Conservation (phyloP, 805 yeast species). For the Lipomyces yamadae region DNA sequence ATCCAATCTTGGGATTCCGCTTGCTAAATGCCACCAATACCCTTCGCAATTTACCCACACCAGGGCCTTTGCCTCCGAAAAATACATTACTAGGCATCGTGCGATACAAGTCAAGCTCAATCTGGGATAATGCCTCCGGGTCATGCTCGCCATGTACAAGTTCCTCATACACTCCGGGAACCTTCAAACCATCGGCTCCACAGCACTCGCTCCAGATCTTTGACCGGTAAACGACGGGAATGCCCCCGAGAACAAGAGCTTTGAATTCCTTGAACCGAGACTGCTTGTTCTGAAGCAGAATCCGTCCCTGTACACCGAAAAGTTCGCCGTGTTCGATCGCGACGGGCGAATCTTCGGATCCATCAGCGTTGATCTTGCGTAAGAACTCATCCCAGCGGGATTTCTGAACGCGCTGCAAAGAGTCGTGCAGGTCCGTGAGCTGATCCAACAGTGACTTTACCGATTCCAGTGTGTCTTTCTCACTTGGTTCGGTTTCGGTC, state of each 20-base stretch:
- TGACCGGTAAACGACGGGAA: conserved; percentile 56
- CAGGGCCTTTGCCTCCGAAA: conserved; percentile 61
- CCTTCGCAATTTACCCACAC: conserved; percentile 53
- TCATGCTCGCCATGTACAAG: conserved; percentile 36
- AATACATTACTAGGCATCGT: conserved; percentile 61
- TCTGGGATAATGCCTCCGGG: conserved; percentile 53
- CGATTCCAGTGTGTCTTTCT: conserved; percentile 24
- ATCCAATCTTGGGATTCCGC: conserved; percentile 56
- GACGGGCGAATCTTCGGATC: conserved; percentile 39
- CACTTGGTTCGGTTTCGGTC: background rate
- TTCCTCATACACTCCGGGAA: conserved; percentile 55
- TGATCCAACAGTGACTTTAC: conserved; percentile 46
- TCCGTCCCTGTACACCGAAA: conserved; percentile 51
- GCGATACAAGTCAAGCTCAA: conserved; percentile 58
- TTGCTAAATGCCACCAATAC: conserved; percentile 57
- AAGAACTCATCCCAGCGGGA: conserved; percentile 56
- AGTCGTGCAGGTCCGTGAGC: conserved; percentile 54
- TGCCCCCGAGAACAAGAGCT: conserved; percentile 52
- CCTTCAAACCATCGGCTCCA: conserved; percentile 52
- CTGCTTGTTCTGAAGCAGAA: conserved; percentile 41
- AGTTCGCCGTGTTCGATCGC: conserved; percentile 44
- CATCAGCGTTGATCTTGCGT: conserved; percentile 44
- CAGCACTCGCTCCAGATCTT: conserved; percentile 60
- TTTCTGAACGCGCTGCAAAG: conserved; percentile 48
- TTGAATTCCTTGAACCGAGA: conserved; percentile 44